A percentile compares a stretch with the other conserved stretches of the same genome.
phyloP scores from a whole-genome alignment of 2,329 filamentous ascomycete genomes.

The Thelonectria rubi region DNA sequence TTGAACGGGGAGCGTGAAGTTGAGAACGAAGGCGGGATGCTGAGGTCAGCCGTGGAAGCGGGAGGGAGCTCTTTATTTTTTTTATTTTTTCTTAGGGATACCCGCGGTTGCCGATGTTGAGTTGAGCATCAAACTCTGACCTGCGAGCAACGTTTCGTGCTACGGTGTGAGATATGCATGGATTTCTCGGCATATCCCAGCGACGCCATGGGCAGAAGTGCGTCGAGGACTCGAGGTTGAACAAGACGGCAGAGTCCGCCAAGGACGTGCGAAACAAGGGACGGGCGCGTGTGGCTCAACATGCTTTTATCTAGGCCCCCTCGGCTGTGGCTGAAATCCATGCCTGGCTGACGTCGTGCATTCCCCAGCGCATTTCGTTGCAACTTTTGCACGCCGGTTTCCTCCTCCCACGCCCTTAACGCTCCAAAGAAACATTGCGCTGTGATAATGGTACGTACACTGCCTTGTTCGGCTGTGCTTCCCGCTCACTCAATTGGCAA shows the following conservation, averaged over 20 bases:
- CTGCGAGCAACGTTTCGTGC: too few relatives aligned
- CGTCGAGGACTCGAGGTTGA: too few relatives aligned
- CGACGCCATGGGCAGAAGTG: too few relatives aligned
- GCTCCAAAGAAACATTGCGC: background rate
- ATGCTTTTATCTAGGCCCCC: too few relatives aligned
- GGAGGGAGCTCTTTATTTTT: too few relatives aligned
- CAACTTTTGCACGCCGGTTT: too few relatives aligned
- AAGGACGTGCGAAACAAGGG: too few relatives aligned
- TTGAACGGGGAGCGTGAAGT: slow-evolving; percentile 11
- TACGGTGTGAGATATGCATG: too few relatives aligned
- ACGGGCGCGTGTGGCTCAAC: background rate
- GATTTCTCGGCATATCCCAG: too few relatives aligned
- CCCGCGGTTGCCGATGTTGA: background rate
- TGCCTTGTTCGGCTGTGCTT: background rate
- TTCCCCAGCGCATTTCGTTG: background rate
- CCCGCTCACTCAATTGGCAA: slow-evolving; percentile 19
- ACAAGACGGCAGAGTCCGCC: too few relatives aligned
- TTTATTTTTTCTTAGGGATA: too few relatives aligned
- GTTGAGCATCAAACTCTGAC: too few relatives aligned
- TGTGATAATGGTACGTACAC: slow-evolving; percentile 18
- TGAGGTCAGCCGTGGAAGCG: slow-evolving; percentile 20
- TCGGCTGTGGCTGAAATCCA: slow-evolving; percentile 17
- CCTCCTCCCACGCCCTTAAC: slow-evolving; percentile 6
- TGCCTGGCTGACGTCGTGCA: slow-evolving; percentile 4
- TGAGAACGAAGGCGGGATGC: slow-evolving; percentile 2